phyloP scores from a whole-genome alignment of 805 yeast genomes.

The Jamesozyma lodderae region DNA sequence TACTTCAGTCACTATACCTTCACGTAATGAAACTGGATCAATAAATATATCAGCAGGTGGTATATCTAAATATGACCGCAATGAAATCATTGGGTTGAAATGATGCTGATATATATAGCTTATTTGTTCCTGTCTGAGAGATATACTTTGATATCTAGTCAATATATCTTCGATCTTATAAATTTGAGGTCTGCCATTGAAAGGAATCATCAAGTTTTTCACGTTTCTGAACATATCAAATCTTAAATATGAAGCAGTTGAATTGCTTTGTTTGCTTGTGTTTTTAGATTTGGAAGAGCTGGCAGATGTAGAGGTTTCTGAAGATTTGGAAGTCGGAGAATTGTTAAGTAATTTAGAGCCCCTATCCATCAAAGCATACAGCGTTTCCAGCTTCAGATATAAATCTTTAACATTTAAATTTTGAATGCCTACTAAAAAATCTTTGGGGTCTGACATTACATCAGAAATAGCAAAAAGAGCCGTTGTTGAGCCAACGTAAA shows the following conservation, averaged over 20 bases:
- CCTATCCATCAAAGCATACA: slow-evolving; percentile 60
- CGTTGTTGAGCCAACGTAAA: slow-evolving; percentile 80
- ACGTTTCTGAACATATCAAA: slow-evolving; percentile 42
- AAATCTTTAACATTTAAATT: slow-evolving; percentile 78
- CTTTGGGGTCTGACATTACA: slow-evolving; percentile 62
- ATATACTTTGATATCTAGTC: slow-evolving; percentile 52
- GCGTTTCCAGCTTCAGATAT: slow-evolving; percentile 75
- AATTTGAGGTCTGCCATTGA: slow-evolving; percentile 63
- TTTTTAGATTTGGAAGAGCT: slow-evolving; percentile 2
- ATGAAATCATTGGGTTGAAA: slow-evolving; percentile 71
- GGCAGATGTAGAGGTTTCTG: slow-evolving; percentile 1
- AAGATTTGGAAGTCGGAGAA: no score
- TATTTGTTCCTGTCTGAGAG: slow-evolving; percentile 58
- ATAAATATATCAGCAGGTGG: slow-evolving; percentile 82
- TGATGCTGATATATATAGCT: slow-evolving; percentile 70
- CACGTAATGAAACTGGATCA: slow-evolving; percentile 82
- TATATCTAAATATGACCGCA: slow-evolving; percentile 74
- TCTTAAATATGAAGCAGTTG: slow-evolving; percentile 12
- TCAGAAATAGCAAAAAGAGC: slow-evolving; percentile 70
- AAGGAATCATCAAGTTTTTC: slow-evolving; percentile 77
- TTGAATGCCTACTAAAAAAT: slow-evolving; percentile 61
- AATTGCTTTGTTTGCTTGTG: slow-evolving; percentile 3
- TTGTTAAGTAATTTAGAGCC: slow-evolving; percentile 40
- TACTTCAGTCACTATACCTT: slow-evolving; percentile 74
- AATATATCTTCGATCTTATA: slow-evolving; percentile 50